These are phyloP conservation scores for Naumovozyma dairenensis DNA, from an alignment of 805 yeast genomes.

Conservation along the genomic window DNA sequence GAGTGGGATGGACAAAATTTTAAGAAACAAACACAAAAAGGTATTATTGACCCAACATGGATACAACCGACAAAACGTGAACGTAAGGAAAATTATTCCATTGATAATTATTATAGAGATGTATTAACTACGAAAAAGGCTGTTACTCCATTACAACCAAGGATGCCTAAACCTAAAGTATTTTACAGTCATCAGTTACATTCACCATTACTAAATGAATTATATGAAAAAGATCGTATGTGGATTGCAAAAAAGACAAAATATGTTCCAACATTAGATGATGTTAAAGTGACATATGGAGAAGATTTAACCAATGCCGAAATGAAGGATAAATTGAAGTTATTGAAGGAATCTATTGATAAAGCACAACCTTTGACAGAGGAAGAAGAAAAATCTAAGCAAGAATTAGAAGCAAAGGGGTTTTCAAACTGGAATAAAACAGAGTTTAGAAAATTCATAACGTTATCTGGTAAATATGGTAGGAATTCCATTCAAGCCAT, in stretches of 20 bases:
- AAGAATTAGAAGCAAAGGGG: conserved; percentile 53
- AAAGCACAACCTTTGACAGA: conserved; percentile 73
- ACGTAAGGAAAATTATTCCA: conserved; percentile 57
- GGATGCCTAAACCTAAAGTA: conserved; percentile 77
- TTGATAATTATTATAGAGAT: conserved; percentile 79
- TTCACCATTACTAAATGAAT: conserved; percentile 60
- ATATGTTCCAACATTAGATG: conserved; percentile 56
- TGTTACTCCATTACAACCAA: conserved; percentile 46
- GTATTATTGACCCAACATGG: conserved; percentile 53
- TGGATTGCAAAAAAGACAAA: conserved; percentile 63
- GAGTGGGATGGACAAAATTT: conserved; percentile 85
- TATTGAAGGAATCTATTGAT: conserved; percentile 63
- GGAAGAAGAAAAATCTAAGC: conserved; percentile 62
- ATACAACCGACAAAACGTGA: conserved; percentile 70
- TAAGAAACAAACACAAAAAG: conserved; percentile 48
- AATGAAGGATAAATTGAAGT: conserved; percentile 36
- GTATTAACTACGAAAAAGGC: conserved; percentile 58
- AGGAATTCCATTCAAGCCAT: conserved; percentile 64
- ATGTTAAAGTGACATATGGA: conserved; percentile 33
- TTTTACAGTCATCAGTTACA: conserved; percentile 87
- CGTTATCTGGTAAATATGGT: conserved; percentile 71
- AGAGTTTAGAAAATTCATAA: conserved; percentile 77
- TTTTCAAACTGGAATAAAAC: conserved; percentile 77
- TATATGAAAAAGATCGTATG: conserved; percentile 74
- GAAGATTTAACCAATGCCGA: conserved; percentile 36